phyloP scores from a whole-genome alignment of 352 stramenopile species.

The Pythium utonaiense region DNA sequence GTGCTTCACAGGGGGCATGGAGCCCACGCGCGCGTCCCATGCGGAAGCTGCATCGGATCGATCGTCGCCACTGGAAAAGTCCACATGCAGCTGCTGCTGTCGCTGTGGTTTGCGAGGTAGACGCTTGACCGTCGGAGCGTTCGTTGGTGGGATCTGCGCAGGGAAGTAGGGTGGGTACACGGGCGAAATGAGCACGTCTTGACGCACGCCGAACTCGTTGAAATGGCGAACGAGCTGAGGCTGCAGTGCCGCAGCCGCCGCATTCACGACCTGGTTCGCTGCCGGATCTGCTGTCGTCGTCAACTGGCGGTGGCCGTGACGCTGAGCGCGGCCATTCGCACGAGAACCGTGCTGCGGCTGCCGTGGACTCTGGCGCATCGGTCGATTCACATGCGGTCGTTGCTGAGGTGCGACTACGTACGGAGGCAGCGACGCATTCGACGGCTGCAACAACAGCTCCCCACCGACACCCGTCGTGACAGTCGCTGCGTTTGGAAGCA shows the following conservation, averaged over 20 bases:
- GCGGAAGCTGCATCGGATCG: not conserved
- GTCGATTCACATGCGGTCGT: not conserved
- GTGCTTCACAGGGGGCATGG: not conserved
- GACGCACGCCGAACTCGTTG: slow-evolving; percentile 61
- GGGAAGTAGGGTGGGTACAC: slow-evolving; percentile 51
- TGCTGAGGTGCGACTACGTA: not conserved
- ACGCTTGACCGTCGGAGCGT: slow-evolving; percentile 4
- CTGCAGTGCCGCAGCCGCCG: not conserved
- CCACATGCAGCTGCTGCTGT: slow-evolving; percentile 1
- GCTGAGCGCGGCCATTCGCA: not conserved
- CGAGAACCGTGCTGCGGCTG: not conserved
- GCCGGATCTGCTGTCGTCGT: slow-evolving; percentile 4
- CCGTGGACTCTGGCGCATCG: not conserved
- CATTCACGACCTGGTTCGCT: not conserved
- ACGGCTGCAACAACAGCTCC: slow-evolving; percentile 24
- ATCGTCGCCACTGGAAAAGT: slow-evolving; percentile 4
- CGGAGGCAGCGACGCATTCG: slow-evolving; percentile 10
- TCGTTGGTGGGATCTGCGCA: slow-evolving; percentile 4
- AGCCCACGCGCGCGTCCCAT: slow-evolving; percentile 4
- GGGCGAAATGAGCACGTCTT: slow-evolving; percentile 58
- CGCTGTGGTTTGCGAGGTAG: slow-evolving; percentile 9
- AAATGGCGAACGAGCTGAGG: slow-evolving; percentile 55
- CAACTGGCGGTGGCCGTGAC: slow-evolving; percentile 10
- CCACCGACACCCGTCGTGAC: slow-evolving; percentile 34
- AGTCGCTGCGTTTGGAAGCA: slow-evolving; percentile 35